These are phyloP conservation scores for Globisporangium lucens DNA, from an alignment of 352 stramenopile genomes.

Conservation along the genomic window DNA sequence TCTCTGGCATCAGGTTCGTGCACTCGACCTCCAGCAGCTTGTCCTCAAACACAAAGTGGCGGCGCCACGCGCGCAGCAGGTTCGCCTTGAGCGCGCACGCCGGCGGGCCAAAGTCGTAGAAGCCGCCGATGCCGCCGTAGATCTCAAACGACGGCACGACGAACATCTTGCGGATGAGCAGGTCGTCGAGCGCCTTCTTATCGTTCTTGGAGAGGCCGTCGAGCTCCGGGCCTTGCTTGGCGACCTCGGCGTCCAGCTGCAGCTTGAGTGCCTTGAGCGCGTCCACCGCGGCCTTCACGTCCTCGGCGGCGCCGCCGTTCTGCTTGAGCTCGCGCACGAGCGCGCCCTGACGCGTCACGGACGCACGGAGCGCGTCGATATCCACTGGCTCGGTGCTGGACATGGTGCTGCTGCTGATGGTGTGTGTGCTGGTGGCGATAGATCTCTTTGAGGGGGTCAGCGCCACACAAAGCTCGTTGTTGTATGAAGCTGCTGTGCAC, in stretches of 20 bases:
- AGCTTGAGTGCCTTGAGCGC: conserved; percentile 94
- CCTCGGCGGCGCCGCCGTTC: conserved; percentile 79
- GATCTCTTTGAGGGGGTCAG: conserved; percentile 9
- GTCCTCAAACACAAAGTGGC: conserved; percentile 98
- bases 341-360: conserved; percentile 94
- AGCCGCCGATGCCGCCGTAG: conserved; percentile 97
- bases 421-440: neutral
- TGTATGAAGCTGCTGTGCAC: neutral
- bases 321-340: conserved; percentile 97
- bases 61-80: conserved; percentile 94
- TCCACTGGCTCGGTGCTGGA: conserved; percentile 55
- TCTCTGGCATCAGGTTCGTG: conserved; percentile 97
- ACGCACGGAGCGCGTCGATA: conserved; percentile 91
- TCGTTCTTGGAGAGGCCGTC: conserved; percentile 71
- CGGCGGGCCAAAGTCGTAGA: conserved; percentile 98
- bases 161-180: conserved; percentile 99
- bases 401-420: conserved; percentile 8
- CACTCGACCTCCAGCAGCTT: conserved; percentile 99
- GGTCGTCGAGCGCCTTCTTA: conserved; percentile 95
- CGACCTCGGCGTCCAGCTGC: conserved; percentile 75
- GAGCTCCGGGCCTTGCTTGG: conserved; percentile 57
- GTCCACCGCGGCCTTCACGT: conserved; percentile 91
- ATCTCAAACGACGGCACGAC: conserved; percentile 99
- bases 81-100: conserved; percentile 96
- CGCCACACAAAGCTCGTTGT: conserved; percentile 7